Evolutionary conservation across 2,329 filamentous ascomycete genomes (phyloP).

Genomic region (Microascus cirrosus): DNA sequence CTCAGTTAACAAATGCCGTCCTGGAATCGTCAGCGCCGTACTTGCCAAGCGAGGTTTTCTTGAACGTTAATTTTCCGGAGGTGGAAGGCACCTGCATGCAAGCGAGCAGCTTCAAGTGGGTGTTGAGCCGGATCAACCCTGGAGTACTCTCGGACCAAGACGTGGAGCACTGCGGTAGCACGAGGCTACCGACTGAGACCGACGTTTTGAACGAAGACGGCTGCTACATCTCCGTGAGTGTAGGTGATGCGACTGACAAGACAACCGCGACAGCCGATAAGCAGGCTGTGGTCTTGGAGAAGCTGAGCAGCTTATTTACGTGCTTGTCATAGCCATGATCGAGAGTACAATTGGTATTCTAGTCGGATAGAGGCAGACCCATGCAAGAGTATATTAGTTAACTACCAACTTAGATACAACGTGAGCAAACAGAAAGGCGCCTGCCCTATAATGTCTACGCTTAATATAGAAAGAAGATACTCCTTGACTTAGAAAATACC

Average conservation of each 20-base stretch:
- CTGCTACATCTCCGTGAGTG: conserved; percentile 53
- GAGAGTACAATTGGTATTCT: too few relatives aligned
- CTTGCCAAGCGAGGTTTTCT: conserved; percentile 45
- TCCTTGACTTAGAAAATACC: too few relatives aligned
- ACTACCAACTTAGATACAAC: too few relatives aligned
- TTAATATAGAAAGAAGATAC: too few relatives aligned
- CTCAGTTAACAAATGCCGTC: conserved; percentile 43
- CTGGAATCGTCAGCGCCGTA: conserved; percentile 48
- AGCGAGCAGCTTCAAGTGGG: conserved; percentile 46
- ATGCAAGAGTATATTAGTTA: too few relatives aligned
- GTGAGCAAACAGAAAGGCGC: too few relatives aligned
- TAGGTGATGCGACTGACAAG: conserved; percentile 50
- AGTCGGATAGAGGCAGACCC: too few relatives aligned
- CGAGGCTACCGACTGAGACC: conserved; percentile 46
- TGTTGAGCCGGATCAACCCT: conserved; percentile 50
- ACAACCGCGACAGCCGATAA: conserved; percentile 38
- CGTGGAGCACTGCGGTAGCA: conserved; percentile 42
- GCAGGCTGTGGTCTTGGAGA: conserved; percentile 39
- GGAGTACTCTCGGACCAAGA: conserved; percentile 42
- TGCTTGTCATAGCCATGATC: conserved; percentile 35
- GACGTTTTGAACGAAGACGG: conserved; percentile 36
- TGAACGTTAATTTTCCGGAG: conserved; percentile 60
- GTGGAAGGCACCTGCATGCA: conserved; percentile 17
- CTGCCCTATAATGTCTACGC: too few relatives aligned
- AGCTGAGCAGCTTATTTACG: conserved; percentile 32